Conservation (phyloP, 148 eudicot species). For the Chenopodium formosanum region DNA sequence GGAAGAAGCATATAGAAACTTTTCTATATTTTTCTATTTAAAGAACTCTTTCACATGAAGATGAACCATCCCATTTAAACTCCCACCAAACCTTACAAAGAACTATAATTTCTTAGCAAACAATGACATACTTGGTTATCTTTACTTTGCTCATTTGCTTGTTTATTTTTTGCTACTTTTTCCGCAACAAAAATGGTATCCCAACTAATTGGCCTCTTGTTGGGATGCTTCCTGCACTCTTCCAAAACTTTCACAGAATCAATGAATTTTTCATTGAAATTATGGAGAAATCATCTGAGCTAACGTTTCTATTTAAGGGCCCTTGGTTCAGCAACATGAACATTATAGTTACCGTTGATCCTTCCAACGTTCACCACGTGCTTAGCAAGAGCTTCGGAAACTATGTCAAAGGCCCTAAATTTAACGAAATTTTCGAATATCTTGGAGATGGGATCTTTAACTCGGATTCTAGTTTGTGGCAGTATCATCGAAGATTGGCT, state of each 20-base stretch:
- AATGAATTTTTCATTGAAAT: slow-evolving; percentile 23
- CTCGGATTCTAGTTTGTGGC: slow-evolving; percentile 38
- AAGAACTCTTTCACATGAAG: no score
- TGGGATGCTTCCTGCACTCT: slow-evolving; percentile 46
- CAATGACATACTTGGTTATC: no score
- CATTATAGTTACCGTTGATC: slow-evolving; percentile 39
- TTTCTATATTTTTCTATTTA: no score
- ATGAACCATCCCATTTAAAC: no score
- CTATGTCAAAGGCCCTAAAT: slow-evolving; percentile 45
- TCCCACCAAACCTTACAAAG: no score
- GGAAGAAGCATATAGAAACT: no score
- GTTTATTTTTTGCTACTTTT: not conserved
- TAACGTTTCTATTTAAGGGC: slow-evolving; percentile 41
- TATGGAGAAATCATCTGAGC: not conserved
- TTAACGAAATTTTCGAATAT: slow-evolving; percentile 42
- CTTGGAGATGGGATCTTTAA: slow-evolving; percentile 60
- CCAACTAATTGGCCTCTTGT: slow-evolving; percentile 33
- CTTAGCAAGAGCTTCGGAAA: slow-evolving; percentile 46
- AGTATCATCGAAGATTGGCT: slow-evolving; percentile 28
- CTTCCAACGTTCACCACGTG: slow-evolving; percentile 43
- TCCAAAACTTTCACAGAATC: slow-evolving; percentile 23
- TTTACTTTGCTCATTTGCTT: no score
- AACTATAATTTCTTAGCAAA: no score
- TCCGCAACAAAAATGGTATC: slow-evolving; percentile 22
- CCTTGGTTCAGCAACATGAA: slow-evolving; percentile 53